These are phyloP conservation scores for Dissophora ornata DNA, from an alignment of 192 early-diverging fungal species.

Conservation along the genomic window DNA sequence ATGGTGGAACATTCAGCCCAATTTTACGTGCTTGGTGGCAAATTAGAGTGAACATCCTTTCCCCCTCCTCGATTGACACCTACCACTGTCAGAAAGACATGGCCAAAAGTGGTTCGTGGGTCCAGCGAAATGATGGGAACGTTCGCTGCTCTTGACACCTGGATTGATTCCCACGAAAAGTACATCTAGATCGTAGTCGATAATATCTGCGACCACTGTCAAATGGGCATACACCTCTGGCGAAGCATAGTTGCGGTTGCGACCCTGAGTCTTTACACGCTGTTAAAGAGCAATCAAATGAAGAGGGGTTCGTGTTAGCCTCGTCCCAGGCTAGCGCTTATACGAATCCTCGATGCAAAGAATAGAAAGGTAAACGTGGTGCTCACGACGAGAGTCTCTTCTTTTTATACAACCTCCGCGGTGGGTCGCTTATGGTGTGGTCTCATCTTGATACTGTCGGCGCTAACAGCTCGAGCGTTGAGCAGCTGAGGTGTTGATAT, in stretches of 20 bases:
- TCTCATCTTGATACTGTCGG: slow-evolving; percentile 38
- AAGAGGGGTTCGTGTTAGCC: too few relatives aligned
- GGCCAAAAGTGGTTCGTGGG: slow-evolving; percentile 81
- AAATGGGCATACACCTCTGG: slow-evolving; percentile 42
- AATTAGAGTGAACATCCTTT: too few relatives aligned
- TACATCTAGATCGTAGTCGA: slow-evolving; percentile 64
- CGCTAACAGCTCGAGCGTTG: slow-evolving; percentile 20
- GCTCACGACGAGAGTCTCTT: slow-evolving; percentile 1
- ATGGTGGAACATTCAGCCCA: too few relatives aligned
- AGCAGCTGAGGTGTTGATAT: background rate
- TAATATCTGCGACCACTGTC: slow-evolving; percentile 51
- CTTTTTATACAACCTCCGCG: background rate
- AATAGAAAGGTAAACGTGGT: too few relatives aligned
- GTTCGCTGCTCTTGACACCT: slow-evolving; percentile 66
- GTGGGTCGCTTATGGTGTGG: slow-evolving; percentile 25
- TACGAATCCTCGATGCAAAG: too few relatives aligned
- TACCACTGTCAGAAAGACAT: slow-evolving; percentile 71
- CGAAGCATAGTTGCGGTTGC: slow-evolving; percentile 22
- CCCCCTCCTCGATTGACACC: background rate
- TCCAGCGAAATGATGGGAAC: slow-evolving; percentile 75
- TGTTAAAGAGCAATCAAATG: background rate
- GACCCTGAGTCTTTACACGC: slow-evolving; percentile 14
- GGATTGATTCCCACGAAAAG: slow-evolving; percentile 84
- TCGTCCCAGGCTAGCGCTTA: too few relatives aligned
- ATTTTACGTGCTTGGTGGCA: too few relatives aligned